Conservation (phyloP, 805 yeast species). For the Kazachstania kunashirensis region DNA sequence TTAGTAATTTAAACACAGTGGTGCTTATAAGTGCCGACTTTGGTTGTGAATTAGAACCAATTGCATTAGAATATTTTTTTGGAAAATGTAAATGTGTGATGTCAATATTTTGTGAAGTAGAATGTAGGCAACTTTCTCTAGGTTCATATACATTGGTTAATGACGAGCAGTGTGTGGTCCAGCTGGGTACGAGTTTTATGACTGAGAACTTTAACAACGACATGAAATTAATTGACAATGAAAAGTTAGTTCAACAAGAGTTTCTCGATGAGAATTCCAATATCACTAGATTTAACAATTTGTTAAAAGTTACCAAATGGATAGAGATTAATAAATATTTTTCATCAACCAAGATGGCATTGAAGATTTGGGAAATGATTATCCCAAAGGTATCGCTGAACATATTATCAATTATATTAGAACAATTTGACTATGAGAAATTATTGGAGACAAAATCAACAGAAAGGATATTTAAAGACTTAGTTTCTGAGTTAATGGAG, state of each 20-base stretch:
- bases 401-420: slow-evolving; percentile 26
- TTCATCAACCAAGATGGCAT: slow-evolving; percentile 17
- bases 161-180: slow-evolving; percentile 17
- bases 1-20: slow-evolving; percentile 14
- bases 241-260: slow-evolving; percentile 7
- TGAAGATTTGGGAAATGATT: slow-evolving; percentile 23
- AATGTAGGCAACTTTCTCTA: slow-evolving; percentile 25
- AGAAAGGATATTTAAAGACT: slow-evolving; percentile 18
- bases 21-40: slow-evolving; percentile 24
- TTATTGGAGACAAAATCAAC: slow-evolving; percentile 19
- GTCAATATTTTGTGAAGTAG: slow-evolving; percentile 23
- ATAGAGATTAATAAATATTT: slow-evolving; percentile 10
- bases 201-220: slow-evolving; percentile 6
- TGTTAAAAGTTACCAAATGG: slow-evolving; percentile 16
- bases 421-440: slow-evolving; percentile 23
- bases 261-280: slow-evolving; percentile 4
- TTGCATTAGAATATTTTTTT: slow-evolving; percentile 12
- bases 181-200: slow-evolving; percentile 21
- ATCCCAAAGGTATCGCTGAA: slow-evolving; percentile 27
- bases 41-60: slow-evolving; percentile 24
- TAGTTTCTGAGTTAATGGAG: slow-evolving; percentile 21
- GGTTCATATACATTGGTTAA: slow-evolving; percentile 27
- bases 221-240: slow-evolving; percentile 5
- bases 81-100: slow-evolving; percentile 17
- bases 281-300: slow-evolving; percentile 7